Conservation (phyloP, 83 land plant species). For the Thuja plicata region DNA sequence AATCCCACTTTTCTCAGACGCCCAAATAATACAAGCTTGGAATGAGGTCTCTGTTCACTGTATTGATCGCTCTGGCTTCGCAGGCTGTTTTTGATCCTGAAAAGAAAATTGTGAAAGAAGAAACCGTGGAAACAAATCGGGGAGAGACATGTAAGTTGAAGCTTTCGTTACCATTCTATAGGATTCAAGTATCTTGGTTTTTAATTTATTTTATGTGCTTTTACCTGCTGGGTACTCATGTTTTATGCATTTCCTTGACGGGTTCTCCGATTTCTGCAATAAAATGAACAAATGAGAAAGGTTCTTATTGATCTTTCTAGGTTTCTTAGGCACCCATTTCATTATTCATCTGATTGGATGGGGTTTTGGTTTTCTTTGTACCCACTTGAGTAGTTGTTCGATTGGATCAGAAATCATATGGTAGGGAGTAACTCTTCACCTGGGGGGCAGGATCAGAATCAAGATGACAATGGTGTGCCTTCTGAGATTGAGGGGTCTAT, state of each 20-base stretch:
- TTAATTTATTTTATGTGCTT: neutral
- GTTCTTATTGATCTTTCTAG: neutral
- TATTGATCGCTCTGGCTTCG: neutral
- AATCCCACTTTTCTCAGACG: neutral
- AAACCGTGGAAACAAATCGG: neutral
- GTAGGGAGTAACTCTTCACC: conserved; percentile 14
- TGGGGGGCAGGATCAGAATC: neutral
- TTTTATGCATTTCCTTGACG: neutral
- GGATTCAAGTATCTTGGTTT: neutral
- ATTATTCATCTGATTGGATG: neutral
- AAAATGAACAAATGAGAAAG: neutral
- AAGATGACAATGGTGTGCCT: neutral
- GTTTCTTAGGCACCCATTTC: neutral
- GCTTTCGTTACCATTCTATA: neutral
- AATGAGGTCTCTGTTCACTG: neutral
- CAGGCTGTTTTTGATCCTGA: neutral
- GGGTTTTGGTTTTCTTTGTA: neutral
- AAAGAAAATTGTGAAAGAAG: neutral
- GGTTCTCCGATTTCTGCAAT: neutral
- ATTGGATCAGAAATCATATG: conserved; percentile 7
- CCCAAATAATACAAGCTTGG: neutral
- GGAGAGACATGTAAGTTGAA: conserved; percentile 1
- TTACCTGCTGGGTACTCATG: neutral
- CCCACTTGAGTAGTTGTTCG: neutral
- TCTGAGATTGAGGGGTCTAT: conserved; percentile 21